Evolutionary conservation across 495 filamentous ascomycete species (phyloP).

Genomic region (Sordaria brevicollis): DNA sequence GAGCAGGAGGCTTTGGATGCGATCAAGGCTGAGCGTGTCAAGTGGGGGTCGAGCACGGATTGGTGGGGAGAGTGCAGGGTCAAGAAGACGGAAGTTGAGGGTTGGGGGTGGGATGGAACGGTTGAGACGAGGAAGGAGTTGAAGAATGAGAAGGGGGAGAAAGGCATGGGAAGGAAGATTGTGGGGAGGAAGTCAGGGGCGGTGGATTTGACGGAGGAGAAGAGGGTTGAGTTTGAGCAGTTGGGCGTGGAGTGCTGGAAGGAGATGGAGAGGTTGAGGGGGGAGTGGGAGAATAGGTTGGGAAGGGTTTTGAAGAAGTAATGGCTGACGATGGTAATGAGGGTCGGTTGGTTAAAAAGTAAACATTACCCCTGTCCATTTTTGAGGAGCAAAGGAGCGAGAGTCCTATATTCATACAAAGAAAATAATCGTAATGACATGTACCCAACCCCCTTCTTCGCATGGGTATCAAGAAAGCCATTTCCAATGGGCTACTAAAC

Average conservation of each 20-base stretch:
- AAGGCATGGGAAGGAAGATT: slow-evolving; percentile 18
- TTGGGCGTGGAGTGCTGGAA: slow-evolving; percentile 65
- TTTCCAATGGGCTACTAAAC: no score
- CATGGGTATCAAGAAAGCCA: no score
- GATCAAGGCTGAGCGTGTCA: slow-evolving; percentile 43
- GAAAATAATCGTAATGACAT: neutral
- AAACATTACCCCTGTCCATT: neutral
- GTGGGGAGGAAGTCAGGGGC: slow-evolving; percentile 47
- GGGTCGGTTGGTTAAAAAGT: neutral
- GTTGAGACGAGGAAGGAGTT: slow-evolving; percentile 42
- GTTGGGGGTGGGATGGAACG: slow-evolving; percentile 73
- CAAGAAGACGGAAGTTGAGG: slow-evolving; percentile 66
- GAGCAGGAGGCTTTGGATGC: slow-evolving; percentile 55
- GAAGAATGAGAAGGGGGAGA: slow-evolving; percentile 27
- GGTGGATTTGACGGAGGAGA: slow-evolving; percentile 50
- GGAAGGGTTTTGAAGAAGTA: slow-evolving; percentile 5
- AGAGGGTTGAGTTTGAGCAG: slow-evolving; percentile 60
- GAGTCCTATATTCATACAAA: neutral
- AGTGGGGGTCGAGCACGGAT: slow-evolving; percentile 75
- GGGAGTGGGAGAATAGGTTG: slow-evolving; percentile 59
- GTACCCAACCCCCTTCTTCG: neutral
- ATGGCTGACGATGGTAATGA: neutral
- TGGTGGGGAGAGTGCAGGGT: slow-evolving; percentile 46
- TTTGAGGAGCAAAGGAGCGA: neutral
- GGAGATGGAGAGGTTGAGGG: slow-evolving; percentile 74